Evolutionary conservation across 164 flowering plant species (phyloP), one percentile per base, ranked within the genome.

Genomic region (Cinnamomum chago): DNA sequence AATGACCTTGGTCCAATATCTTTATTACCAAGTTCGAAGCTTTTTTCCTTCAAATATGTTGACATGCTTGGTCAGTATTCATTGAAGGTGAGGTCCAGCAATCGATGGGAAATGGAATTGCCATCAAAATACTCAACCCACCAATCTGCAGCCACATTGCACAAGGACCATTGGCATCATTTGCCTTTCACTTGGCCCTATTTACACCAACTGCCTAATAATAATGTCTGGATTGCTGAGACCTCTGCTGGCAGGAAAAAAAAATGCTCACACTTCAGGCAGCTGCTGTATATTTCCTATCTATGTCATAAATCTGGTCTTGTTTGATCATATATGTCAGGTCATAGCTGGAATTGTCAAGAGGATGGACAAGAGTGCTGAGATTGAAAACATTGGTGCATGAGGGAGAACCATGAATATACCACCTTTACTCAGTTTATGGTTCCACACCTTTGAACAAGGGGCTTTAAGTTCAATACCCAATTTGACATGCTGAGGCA

Each of bases 321-420:
- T 30, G 69, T 28, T 67, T 67, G 28, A 5, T 20, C 20, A 25
- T 27, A 14, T 67, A 20, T 77, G 28, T 80, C 89, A 94, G 97
- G 98, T 94, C 52, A 91, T 94, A n/a, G 95, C 97, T 68, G 98
- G 97, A 40, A 92, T 94, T 72, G 83, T 94, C 27, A 94, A 94
- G 83, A 86, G 97, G 79, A 83, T 94, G 85, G 88, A 90, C 83
- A 94, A 76, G 80, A 74, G 82, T 67, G 95, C 95, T 35, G 87
- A 75, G 0, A 72, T 92, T 15, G 95, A 92, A 73, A 92, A 90
- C 65, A 82, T 92, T 64, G 77, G 81, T 74, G 96, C 93, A 24
- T 94, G 80, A 92, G 65, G 64, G 18, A 58, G 20, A 35, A 18
- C 47, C 24, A 18, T 15, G 66, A 72, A 35, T 50, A 27, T 30